Percentiles rank a stretch among this genome's conserved stretches.
phyloP scores from a whole-genome alignment of 75 land plant species.

The Pinus taeda region DNA sequence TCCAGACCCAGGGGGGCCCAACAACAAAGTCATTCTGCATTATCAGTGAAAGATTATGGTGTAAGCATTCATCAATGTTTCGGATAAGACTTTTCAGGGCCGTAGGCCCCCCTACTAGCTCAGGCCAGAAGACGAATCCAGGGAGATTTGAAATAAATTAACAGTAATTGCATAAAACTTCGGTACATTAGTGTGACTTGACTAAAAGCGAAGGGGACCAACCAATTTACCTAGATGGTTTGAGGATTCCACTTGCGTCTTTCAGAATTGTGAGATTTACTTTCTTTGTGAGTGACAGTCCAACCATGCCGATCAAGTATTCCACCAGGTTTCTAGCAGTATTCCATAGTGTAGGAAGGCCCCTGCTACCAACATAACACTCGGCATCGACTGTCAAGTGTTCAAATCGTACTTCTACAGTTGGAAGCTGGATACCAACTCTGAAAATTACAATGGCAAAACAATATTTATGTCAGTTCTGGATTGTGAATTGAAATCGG shows the following conservation, averaged over 20 bases:
- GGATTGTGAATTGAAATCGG: no score
- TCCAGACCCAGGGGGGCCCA: slow-evolving; percentile 89
- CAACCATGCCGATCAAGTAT: slow-evolving; percentile 40
- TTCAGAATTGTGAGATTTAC: slow-evolving; percentile 70
- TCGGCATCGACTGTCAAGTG: slow-evolving; percentile 67
- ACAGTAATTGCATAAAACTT: no score
- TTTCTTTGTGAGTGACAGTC: slow-evolving; percentile 43
- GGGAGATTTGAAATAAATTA: no score
- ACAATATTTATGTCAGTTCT: background rate
- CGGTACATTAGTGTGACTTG: no score
- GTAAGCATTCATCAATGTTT: no score
- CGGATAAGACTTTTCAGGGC: background rate
- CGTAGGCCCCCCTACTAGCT: background rate
- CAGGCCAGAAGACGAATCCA: background rate
- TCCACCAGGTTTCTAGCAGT: slow-evolving; percentile 50
- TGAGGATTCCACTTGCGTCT: slow-evolving; percentile 69
- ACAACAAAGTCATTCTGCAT: slow-evolving; percentile 69
- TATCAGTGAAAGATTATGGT: background rate
- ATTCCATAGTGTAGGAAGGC: slow-evolving; percentile 76
- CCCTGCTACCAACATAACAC: slow-evolving; percentile 66
- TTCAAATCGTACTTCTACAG: slow-evolving; percentile 77
- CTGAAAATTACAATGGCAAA: slow-evolving; percentile 25
- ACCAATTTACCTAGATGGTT: slow-evolving; percentile 58
- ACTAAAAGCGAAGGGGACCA: background rate
- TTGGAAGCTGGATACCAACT: slow-evolving; percentile 82